A percentile compares a stretch with the other conserved stretches of the same genome.
These are phyloP conservation scores for Areca catechu DNA, from an alignment of 176 grass and related monocot genomes.

Conservation along the genomic window DNA sequence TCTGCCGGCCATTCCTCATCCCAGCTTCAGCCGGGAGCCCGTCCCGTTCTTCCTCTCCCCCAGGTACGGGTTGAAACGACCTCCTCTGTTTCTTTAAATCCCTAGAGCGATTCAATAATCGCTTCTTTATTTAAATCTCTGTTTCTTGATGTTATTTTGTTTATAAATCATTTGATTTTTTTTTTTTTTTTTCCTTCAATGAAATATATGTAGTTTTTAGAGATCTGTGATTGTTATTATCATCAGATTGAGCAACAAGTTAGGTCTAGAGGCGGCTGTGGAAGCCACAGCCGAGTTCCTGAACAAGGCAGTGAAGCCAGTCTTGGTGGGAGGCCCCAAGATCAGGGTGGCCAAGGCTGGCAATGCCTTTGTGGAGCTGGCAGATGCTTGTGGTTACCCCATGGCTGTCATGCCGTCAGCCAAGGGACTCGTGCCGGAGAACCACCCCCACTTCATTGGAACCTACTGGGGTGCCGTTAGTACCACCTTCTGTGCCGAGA, in stretches of 20 bases:
- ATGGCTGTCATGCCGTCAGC: slow-evolving; percentile 62
- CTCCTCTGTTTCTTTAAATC: neutral
- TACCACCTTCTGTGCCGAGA: slow-evolving; percentile 73
- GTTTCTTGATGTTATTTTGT: no score
- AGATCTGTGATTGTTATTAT: neutral
- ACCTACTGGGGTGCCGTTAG: slow-evolving; percentile 86
- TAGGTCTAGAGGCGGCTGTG: slow-evolving; percentile 45
- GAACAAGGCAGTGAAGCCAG: slow-evolving; percentile 64
- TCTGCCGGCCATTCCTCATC: slow-evolving; percentile 46
- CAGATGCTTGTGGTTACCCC: slow-evolving; percentile 37
- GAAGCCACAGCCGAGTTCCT: slow-evolving; percentile 31
- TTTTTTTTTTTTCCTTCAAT: no score
- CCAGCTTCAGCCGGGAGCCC: slow-evolving; percentile 38
- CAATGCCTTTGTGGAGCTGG: slow-evolving; percentile 46
- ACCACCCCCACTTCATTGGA: slow-evolving; percentile 51
- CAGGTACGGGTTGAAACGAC: slow-evolving; percentile 12
- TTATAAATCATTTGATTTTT: no score
- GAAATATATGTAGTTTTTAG: neutral
- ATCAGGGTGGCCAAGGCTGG: slow-evolving; percentile 52
- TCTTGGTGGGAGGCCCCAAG: slow-evolving; percentile 55
- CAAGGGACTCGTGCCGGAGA: slow-evolving; percentile 67
- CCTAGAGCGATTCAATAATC: no score
- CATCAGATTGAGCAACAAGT: slow-evolving; percentile 49
- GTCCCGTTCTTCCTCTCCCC: slow-evolving; percentile 56
- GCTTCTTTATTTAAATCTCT: no score